A percentile compares a stretch with the other conserved stretches of the same genome.
Conservation (phyloP, 2,329 filamentous ascomycete species). For the Ascochyta rabiei region DNA sequence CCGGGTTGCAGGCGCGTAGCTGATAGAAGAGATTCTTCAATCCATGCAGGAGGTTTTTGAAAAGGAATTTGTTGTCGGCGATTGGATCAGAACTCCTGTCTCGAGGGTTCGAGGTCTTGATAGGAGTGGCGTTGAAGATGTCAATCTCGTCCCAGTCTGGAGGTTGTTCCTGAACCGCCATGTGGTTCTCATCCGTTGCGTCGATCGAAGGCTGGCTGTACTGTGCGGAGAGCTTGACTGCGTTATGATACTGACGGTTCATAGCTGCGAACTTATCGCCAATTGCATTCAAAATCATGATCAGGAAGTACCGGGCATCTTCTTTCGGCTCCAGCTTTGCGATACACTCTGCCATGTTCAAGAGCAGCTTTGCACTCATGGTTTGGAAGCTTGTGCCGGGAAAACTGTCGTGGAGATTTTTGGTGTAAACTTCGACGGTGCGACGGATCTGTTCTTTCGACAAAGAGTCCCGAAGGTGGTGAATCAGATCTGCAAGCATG, state of each 20-base stretch:
- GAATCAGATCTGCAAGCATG: constrained; percentile 97
- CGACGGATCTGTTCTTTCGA: constrained; percentile 89
- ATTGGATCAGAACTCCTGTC: constrained; percentile 91
- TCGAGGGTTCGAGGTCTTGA: constrained; percentile 90
- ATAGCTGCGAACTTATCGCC: constrained; percentile 98
- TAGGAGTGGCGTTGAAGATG: constrained; percentile 94
- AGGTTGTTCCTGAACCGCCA: constrained; percentile 78
- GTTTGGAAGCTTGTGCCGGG: constrained; percentile 99
- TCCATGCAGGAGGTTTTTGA: constrained; percentile 94
- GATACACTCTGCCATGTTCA: constrained; percentile 99
- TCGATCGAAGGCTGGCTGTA: constrained; percentile 71
- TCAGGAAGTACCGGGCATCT: constrained; percentile 91
- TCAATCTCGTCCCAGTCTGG: constrained; percentile 99
- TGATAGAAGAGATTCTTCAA: constrained; percentile 97
- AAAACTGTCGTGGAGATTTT: constrained; percentile 92
- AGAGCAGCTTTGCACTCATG: constrained; percentile 95
- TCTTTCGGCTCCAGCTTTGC: constrained; percentile 91
- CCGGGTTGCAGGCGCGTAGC: constrained; percentile 84
- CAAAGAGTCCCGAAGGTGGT: constrained; percentile 91
- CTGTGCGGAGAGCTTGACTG: constrained; percentile 85
- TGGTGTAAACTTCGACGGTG: constrained; percentile 96
- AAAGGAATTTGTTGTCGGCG: constrained; percentile 95
- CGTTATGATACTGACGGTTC: constrained; percentile 95
- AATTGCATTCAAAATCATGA: constrained; percentile 97
- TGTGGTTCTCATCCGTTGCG: constrained; percentile 75